phyloP scores from a whole-genome alignment of 106 monocot genomes.

The Acorus calamus region DNA sequence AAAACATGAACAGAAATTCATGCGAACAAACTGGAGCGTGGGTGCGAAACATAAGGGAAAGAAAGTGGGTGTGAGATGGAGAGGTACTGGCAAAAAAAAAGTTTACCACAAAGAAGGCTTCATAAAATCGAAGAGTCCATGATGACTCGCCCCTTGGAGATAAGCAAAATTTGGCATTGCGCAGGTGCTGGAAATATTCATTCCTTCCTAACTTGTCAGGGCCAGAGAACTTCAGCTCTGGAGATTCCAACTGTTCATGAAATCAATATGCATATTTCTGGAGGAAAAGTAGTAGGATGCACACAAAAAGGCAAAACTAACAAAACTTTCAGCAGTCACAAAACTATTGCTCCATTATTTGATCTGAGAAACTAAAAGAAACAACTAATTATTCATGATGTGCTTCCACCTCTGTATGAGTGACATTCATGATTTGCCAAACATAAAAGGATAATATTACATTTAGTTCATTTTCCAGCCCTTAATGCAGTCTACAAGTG shows the following conservation, averaged over 20 bases:
- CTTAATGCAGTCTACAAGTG: too few relatives aligned
- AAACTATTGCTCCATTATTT: too few relatives aligned
- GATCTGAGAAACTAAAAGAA: too few relatives aligned
- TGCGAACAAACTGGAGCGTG: background rate
- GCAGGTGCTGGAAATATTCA: constrained; percentile 87
- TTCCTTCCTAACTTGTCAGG: constrained; percentile 78
- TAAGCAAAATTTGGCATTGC: constrained; percentile 92
- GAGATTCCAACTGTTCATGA: constrained; percentile 85
- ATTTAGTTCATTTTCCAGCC: too few relatives aligned
- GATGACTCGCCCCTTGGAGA: constrained; percentile 99
- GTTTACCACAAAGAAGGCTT: constrained; percentile 85
- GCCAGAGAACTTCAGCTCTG: constrained; percentile 80
- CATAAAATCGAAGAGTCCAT: constrained; percentile 98
- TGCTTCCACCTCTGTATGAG: too few relatives aligned
- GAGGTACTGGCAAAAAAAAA: constrained; percentile 8
- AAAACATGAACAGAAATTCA: background rate
- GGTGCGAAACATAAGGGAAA: constrained; percentile 3
- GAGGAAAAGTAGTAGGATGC: background rate
- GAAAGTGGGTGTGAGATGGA: constrained; percentile 19
- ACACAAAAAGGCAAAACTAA: background rate
- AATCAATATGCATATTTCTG: constrained; percentile 33
- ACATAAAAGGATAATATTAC: too few relatives aligned
- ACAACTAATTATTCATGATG: too few relatives aligned
- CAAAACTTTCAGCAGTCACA: too few relatives aligned
- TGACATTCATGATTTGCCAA: too few relatives aligned